Conservation (phyloP, 1,139 yeast species). For the Debaryomycetaceae sp. region DNA sequence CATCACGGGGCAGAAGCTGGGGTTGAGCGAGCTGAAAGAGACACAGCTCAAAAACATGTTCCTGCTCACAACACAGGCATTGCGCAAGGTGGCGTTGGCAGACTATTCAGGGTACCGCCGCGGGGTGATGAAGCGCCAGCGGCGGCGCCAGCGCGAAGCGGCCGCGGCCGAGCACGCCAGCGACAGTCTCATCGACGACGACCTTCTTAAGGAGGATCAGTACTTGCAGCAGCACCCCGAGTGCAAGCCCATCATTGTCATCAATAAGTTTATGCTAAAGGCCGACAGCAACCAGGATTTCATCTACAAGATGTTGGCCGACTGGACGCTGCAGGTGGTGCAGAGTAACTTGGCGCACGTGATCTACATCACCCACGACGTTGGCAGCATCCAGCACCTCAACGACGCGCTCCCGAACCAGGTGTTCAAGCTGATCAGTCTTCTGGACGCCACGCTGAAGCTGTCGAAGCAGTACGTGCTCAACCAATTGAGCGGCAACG, state of each 20-base stretch:
- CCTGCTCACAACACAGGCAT: slow-evolving; percentile 65
- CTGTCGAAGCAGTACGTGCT: slow-evolving; percentile 72
- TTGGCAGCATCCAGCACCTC: slow-evolving; percentile 67
- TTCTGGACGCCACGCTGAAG: slow-evolving; percentile 75
- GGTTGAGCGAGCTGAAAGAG: slow-evolving; percentile 81
- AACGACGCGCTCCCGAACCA: slow-evolving; percentile 77
- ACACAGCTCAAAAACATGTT: slow-evolving; percentile 81
- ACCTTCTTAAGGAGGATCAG: slow-evolving; percentile 64
- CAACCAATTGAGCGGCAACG: slow-evolving; percentile 45
- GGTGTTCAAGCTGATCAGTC: slow-evolving; percentile 67
- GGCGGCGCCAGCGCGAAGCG: slow-evolving; percentile 18
- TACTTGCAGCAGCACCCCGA: slow-evolving; percentile 84
- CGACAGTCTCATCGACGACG: slow-evolving; percentile 14
- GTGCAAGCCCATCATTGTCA: slow-evolving; percentile 79
- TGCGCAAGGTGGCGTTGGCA: slow-evolving; percentile 59
- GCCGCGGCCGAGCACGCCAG: slow-evolving; percentile 8
- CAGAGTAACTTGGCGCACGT: slow-evolving; percentile 86
- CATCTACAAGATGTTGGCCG: slow-evolving; percentile 73
- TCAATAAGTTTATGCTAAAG: slow-evolving; percentile 63
- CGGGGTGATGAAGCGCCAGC: slow-evolving; percentile 18
- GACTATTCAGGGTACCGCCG: slow-evolving; percentile 32
- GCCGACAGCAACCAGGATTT: slow-evolving; percentile 58
- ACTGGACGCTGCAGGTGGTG: slow-evolving; percentile 80
- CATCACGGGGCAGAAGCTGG: slow-evolving; percentile 90
- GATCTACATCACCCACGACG: slow-evolving; percentile 78